Evolutionary conservation across 306 rosid species (phyloP).

Genomic region (Malus sieversii): DNA sequence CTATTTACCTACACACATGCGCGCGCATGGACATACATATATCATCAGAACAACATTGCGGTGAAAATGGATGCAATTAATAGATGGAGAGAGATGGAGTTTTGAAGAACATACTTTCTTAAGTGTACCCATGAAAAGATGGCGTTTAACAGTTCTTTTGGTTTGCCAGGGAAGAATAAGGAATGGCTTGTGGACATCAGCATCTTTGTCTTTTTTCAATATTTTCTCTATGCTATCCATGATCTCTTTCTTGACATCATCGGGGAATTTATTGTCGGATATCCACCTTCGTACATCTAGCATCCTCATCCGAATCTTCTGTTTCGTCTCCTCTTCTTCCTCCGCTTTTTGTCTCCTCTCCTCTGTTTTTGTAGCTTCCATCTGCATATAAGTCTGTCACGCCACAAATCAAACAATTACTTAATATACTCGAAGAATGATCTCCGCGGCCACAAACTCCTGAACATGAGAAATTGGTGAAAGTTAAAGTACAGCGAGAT

Average conservation of each 20-base stretch:
- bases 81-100: neutral
- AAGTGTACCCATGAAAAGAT: constrained; percentile 49
- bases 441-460: too few relatives aligned
- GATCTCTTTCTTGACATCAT: neutral
- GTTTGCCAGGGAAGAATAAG: constrained; percentile 50
- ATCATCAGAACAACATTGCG: too few relatives aligned
- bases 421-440: too few relatives aligned
- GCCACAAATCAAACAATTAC: neutral
- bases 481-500: neutral
- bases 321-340: constrained; percentile 53
- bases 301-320: constrained; percentile 12
- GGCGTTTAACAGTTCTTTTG: constrained; percentile 49
- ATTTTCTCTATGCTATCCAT: neutral
- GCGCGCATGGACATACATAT: too few relatives aligned
- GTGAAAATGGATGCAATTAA: neutral
- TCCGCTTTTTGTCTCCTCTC: constrained; percentile 24
- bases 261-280: neutral
- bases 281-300: constrained; percentile 13
- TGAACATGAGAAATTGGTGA: too few relatives aligned
- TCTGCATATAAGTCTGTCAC: neutral
- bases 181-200: constrained; percentile 22
- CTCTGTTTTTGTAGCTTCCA: constrained; percentile 13
- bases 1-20: neutral
- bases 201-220: constrained; percentile 10
- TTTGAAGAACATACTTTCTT: constrained; percentile 30